Evolutionary conservation across 176 grass and related monocot genomes (phyloP), one percentile per base, ranked within the genome.

Genomic region (Eleusine indica): DNA sequence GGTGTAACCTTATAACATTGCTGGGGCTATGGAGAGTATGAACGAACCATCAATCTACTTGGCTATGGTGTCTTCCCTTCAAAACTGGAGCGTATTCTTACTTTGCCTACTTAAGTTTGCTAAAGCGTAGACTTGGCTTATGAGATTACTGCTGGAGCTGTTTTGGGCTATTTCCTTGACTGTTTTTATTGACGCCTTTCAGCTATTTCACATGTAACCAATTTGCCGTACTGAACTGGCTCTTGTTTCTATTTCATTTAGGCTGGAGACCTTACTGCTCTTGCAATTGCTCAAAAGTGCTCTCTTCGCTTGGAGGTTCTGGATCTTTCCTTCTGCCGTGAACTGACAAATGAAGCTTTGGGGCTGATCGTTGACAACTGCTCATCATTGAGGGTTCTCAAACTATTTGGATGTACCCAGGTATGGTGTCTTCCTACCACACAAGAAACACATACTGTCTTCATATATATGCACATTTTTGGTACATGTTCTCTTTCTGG

Each of bases 361-460:
- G 96, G 96, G 12, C 41, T 99, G 16, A 92, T 99, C 76, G 93
- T 86, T 17, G 91, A 99, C 29, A 87, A 80, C 54, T 99, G 87
- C 60, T 87, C 80, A 46, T 92, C 87, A 3, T 69, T 99, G 73
- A 91, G 79, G 77, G 83, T 89, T 75, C 83, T 99, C 41, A 99
- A 94, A 83, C 77, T 99, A 71, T 99, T 99, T 92, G 93, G 96
- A 52, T 99, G 96, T 87, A 99, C 93, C 43, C 91, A 99, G 91
- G 96, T 94, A 90, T 62, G 67, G 29, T 57, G 57, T 29, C 51
- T 69, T 65, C 38, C 3, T 74, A 60, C 12, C 56, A 62, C 43
- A 8, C 38, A 18, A 41, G 19, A 77, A 41, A 44, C 21, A 68
- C 16, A 9, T 48, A 66, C 48, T 17, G 3, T 10, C 22, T 22